Conservation (phyloP, 257 asterid genomes). For the Lycium ferocissimum region DNA sequence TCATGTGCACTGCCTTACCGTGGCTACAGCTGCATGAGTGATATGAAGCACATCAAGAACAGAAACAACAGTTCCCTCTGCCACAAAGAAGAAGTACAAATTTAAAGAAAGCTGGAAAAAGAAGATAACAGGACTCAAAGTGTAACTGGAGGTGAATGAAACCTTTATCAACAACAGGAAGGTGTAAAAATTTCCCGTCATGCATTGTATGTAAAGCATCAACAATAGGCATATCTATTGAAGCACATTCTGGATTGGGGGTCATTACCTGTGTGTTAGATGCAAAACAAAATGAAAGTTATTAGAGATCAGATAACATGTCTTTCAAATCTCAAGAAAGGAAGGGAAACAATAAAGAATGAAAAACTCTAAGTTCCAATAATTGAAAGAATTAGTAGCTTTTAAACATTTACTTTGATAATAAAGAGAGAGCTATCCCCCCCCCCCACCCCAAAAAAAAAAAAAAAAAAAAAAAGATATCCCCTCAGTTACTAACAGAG, state of each 20-base stretch:
- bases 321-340: neutral
- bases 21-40: conserved; percentile 91
- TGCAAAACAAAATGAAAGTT: neutral
- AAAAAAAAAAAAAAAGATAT: neutral
- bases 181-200: conserved; percentile 90
- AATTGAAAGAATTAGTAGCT: neutral
- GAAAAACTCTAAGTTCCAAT: neutral
- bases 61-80: conserved; percentile 84
- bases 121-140: neutral
- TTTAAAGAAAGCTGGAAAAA: neutral
- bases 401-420: neutral
- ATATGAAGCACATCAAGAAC: conserved; percentile 93
- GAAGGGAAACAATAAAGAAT: neutral
- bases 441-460: too few relatives aligned
- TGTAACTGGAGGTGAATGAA: conserved; percentile 25
- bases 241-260: conserved; percentile 92
- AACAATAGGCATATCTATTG: conserved; percentile 82
- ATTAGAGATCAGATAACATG: neutral
- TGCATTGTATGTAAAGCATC: conserved; percentile 98
- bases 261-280: conserved; percentile 78
- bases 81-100: conserved; percentile 20
- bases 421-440: neutral
- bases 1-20: conserved; percentile 57
- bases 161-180: conserved; percentile 93
- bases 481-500: conserved; percentile 21